Evolutionary conservation across 2,329 filamentous ascomycete species (phyloP).

Genomic region (Sporothrix globosa): DNA sequence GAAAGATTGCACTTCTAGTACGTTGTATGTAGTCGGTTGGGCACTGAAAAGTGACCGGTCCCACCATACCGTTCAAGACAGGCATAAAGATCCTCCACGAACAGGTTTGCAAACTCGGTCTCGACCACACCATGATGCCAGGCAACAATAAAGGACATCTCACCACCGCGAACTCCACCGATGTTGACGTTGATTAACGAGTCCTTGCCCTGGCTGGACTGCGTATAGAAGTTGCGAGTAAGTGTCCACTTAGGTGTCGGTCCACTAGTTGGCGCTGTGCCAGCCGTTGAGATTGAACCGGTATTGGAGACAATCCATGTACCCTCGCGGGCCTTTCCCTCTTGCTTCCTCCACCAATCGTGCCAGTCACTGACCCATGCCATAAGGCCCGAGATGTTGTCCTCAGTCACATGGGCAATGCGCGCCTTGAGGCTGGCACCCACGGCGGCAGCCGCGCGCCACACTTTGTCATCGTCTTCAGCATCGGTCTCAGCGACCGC

Average conservation of each 20-base stretch:
- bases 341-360: slow-evolving; percentile 46
- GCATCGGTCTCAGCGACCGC: background rate
- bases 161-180: slow-evolving; percentile 49
- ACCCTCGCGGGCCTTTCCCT: slow-evolving; percentile 48
- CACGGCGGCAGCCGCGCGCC: slow-evolving; percentile 47
- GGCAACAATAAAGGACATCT: slow-evolving; percentile 49
- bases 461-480: slow-evolving; percentile 45
- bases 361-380: slow-evolving; percentile 51
- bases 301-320: slow-evolving; percentile 60
- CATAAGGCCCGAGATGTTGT: slow-evolving; percentile 52
- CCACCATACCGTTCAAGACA: slow-evolving; percentile 37
- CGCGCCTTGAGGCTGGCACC: slow-evolving; percentile 45
- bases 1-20: no score
- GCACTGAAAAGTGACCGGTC: slow-evolving; percentile 31
- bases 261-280: slow-evolving; percentile 29
- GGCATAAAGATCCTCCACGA: slow-evolving; percentile 46
- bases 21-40: background rate
- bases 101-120: slow-evolving; percentile 43
- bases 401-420: slow-evolving; percentile 44
- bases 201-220: slow-evolving; percentile 51
- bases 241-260: slow-evolving; percentile 44
- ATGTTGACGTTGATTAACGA: slow-evolving; percentile 52
- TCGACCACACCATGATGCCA: slow-evolving; percentile 55
- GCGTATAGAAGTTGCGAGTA: slow-evolving; percentile 54
- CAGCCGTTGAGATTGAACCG: slow-evolving; percentile 45